phyloP scores from a whole-genome alignment of 306 rosid genomes.

The Benincasa hispida region DNA sequence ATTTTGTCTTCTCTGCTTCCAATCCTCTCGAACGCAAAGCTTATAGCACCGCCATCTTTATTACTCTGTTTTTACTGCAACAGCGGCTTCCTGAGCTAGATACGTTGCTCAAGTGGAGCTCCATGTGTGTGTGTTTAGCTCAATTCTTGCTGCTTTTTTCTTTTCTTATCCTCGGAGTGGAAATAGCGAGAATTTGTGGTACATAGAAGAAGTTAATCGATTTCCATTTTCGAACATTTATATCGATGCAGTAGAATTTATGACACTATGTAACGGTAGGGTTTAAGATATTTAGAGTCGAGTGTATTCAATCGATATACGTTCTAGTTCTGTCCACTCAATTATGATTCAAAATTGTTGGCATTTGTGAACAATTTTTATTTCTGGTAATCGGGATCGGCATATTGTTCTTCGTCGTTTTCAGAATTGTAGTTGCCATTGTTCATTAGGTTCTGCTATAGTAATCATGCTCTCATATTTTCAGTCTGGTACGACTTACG shows the following conservation, averaged over 20 bases:
- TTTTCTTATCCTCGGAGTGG: neutral
- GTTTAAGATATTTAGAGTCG: neutral
- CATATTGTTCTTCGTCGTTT: neutral
- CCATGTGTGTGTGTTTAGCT: neutral
- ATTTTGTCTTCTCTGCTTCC: neutral
- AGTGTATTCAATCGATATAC: neutral
- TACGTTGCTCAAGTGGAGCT: neutral
- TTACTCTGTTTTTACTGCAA: neutral
- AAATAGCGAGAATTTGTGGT: neutral
- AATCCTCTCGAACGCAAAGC: neutral
- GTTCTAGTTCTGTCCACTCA: neutral
- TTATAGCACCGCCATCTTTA: neutral
- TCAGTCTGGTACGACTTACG: neutral
- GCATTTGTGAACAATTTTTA: neutral
- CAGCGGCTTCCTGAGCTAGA: neutral
- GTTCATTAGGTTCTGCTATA: neutral
- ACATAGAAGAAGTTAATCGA: neutral
- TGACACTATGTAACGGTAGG: neutral
- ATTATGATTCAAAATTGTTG: neutral
- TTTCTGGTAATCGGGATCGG: neutral
- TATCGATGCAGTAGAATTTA: neutral
- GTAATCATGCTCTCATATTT: neutral
- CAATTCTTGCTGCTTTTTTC: neutral
- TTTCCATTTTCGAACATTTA: neutral
- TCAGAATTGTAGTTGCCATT: neutral